A percentile compares a stretch with the other conserved stretches of the same genome.
Conservation (phyloP, 192 early-diverging fungal genomes). For the Spinellus fusiger region DNA sequence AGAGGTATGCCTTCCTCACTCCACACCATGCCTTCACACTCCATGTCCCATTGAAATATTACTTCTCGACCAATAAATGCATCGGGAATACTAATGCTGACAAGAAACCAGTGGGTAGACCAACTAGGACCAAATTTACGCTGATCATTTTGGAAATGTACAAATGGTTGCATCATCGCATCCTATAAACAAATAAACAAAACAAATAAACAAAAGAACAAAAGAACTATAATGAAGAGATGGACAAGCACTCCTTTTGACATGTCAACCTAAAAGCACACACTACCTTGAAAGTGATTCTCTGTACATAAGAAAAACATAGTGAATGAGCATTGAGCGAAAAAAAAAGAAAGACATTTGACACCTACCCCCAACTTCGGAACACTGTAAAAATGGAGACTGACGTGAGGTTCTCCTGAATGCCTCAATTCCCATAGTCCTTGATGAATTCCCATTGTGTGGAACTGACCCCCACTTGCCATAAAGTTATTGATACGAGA, state of each 20-base stretch:
- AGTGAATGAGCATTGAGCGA: slow-evolving; percentile 31
- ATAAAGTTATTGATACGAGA: slow-evolving; percentile 71
- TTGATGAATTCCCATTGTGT: slow-evolving; percentile 42
- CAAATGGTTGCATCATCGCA: slow-evolving; percentile 12
- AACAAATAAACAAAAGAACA: no score
- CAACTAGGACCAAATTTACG: slow-evolving; percentile 27
- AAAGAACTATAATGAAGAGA: no score
- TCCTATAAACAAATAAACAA: slow-evolving; percentile 5
- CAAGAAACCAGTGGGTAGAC: slow-evolving; percentile 76
- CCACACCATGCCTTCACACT: slow-evolving; percentile 89
- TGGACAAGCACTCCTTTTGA: no score
- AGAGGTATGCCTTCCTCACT: slow-evolving; percentile 72
- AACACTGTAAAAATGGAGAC: slow-evolving; percentile 55
- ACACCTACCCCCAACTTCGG: slow-evolving; percentile 55
- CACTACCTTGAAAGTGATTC: slow-evolving; percentile 30
- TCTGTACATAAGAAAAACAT: slow-evolving; percentile 5
- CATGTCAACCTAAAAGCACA: no score
- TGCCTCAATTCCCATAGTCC: slow-evolving; percentile 43
- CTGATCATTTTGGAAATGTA: neutral
- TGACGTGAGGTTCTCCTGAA: slow-evolving; percentile 39
- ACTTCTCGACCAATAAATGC: slow-evolving; percentile 64
- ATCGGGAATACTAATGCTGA: slow-evolving; percentile 60
- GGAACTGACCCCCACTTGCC: slow-evolving; percentile 32
- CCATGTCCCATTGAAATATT: slow-evolving; percentile 79
- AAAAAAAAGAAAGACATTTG: slow-evolving; percentile 67